Base-by-base conservation (phyloP, 2,329 filamentous ascomycete species). In the Aspergillus persii region DNA sequence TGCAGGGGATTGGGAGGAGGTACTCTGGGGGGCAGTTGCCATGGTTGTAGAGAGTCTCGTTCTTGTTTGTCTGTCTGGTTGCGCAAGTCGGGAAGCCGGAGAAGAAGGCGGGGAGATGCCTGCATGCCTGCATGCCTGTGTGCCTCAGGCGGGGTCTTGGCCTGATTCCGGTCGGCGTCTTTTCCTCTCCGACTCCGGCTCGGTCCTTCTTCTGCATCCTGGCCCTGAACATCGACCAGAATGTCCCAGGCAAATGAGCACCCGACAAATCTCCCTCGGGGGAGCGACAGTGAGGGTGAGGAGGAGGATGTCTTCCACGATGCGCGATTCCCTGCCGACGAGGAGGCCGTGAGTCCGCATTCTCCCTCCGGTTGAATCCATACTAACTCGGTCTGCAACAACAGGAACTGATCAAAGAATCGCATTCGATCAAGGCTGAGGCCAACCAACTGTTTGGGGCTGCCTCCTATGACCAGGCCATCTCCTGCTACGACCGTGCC, bases 401-500 rank as follows among this genome's bases (percentile, higher is more conserved):
- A 59, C 61, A 91, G 88, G 77, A 80, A 41, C 85, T 96, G 15
- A 74, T 96, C 23, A 74, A 80, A 53, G 86, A 94, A 75, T 91
- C 91, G 3, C 88, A 89, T 67, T 73, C 82, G 1, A 86, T 88
- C 68, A 97, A 96, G 76, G 71, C 84, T 2, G 82, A 87, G 57
- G 94, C 92, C 12, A 98, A 97, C 71, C 76, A 83, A 4, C 83
- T 92, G n/a, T 98, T 97, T 76, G 80, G 83, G 1, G 83, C 85
- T 3, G 84, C 85, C 47, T 85, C 87, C 62, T 95, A 89, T 76
- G 84, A 88, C 57, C 86, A 89, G 62, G 94, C 94, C 46, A 88
- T 98, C 62, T 84, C 87, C 65, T 89, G 85, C 61, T 98, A 98
- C 77, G 89, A 92, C 69, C 86, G 89, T 65, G 93, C 95, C 26